Base-by-base conservation (phyloP, 108 stramenopile genomes). In the Nannochloropsis gaditana region DNA sequence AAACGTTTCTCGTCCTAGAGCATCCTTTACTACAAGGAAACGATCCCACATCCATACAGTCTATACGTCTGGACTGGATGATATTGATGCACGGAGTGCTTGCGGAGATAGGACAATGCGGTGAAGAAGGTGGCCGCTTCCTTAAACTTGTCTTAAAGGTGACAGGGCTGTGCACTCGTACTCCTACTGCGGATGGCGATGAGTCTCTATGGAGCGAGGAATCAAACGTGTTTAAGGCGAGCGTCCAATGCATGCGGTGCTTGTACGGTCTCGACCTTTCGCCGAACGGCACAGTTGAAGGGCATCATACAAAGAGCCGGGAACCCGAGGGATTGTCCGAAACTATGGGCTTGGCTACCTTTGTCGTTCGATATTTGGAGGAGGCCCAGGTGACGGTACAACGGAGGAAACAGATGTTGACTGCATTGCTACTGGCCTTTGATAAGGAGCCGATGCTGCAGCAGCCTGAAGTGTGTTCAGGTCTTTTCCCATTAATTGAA, bases 21-120 rank as follows among this genome's bases (percentile, higher is more conserved):
- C 59, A 73, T 73, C 59, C 59, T 73, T 73, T 73, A n/a, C n/a
- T 73, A n/a, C 19, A 73, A n/a, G 59, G 59, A 6, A n/a, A n/a
- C 19, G 19, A n/a, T 15, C 59, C 59, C 19, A 31, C 31, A 31
- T 31, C 31, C 31, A 31, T 31, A 31, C 59, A 73, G 59, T n/a
- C 15, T n/a, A n/a, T n/a, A 73, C 59, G 59, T 15, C n/a, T 73
- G 59, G 59, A 73, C 19, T 73, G 59, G 59, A n/a, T 73, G 59
- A n/a, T 73, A n/a, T n/a, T n/a, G 59, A 73, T 73, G 59, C 59
- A 73, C n/a, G 59, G n/a, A n/a, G 59, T n/a, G 59, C n/a, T 73
- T 15, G 59, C 59, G n/a, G 59, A 73, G 59, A 73, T n/a, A n/a
- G 59, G 59, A 73, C 59, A n/a, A 73, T 73, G 59, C n/a, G 4